These are phyloP conservation scores for Forsythia suspensa DNA, from an alignment of 257 asterid species.

Conservation along the genomic window DNA sequence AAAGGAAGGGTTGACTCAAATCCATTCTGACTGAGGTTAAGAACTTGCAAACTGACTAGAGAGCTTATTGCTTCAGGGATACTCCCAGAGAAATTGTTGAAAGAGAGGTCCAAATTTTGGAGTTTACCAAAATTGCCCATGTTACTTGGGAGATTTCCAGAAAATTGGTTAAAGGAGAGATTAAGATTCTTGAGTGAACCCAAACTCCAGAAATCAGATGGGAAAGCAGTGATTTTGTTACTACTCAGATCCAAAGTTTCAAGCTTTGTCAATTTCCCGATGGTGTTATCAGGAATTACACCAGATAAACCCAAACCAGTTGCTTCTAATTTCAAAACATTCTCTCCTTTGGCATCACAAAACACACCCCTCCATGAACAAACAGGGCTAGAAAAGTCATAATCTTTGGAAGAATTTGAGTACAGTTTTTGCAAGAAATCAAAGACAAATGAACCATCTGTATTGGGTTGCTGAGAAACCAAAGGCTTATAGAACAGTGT, in stretches of 20 bases:
- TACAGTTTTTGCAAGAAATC: conserved; percentile 76
- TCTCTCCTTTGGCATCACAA: conserved; percentile 62
- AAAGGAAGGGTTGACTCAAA: conserved; percentile 58
- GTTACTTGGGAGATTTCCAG: conserved; percentile 66
- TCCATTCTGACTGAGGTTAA: conserved; percentile 62
- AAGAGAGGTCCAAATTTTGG: conserved; percentile 73
- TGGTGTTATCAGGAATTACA: conserved; percentile 72
- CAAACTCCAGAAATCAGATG: conserved; percentile 96
- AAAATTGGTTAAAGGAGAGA: conserved; percentile 64
- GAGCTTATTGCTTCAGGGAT: conserved; percentile 80
- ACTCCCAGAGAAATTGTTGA: conserved; percentile 67
- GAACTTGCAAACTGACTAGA: conserved; percentile 46
- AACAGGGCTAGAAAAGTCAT: conserved; percentile 54
- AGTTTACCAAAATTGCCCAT: conserved; percentile 77
- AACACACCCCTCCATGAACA: conserved; percentile 78
- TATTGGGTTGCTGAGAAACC: conserved; percentile 59
- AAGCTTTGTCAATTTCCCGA: conserved; percentile 73
- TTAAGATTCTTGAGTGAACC: conserved; percentile 64
- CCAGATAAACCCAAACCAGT: conserved; percentile 80
- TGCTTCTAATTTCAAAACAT: conserved; percentile 47
- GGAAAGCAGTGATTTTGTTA: conserved; percentile 63
- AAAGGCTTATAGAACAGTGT: conserved; percentile 46
- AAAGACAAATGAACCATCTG: conserved; percentile 66
- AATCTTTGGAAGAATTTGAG: conserved; percentile 29
- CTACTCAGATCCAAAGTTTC: conserved; percentile 79